A percentile compares a stretch with the other conserved stretches of the same genome.
Conservation (phyloP, 2,329 filamentous ascomycete genomes). For the Ceratocystis smalleyi region DNA sequence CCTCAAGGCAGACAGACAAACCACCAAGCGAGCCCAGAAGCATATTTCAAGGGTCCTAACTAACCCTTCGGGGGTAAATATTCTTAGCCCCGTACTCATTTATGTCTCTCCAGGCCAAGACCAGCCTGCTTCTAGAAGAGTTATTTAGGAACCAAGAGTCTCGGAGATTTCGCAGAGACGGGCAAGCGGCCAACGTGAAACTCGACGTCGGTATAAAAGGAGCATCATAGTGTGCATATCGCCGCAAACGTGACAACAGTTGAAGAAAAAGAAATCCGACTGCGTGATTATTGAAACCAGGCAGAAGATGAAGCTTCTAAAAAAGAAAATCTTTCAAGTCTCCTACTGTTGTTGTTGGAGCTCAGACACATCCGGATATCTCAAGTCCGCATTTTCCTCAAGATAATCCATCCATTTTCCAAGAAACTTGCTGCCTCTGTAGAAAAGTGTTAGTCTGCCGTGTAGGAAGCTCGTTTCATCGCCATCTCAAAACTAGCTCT, state of each 20-base stretch:
- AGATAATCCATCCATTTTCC: slow-evolving; percentile 83
- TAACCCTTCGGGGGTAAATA: not conserved
- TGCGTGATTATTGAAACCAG: not conserved
- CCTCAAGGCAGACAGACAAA: not conserved
- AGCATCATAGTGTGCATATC: not conserved
- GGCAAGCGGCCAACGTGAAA: not conserved
- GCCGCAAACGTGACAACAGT: not conserved
- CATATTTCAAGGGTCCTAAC: not conserved
- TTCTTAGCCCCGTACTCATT: not conserved
- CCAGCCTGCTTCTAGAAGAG: not conserved
- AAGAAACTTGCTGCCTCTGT: slow-evolving; percentile 69
- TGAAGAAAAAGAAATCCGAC: not conserved
- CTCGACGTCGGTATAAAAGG: not conserved
- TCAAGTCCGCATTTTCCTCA: slow-evolving; percentile 75
- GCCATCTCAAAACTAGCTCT: not conserved
- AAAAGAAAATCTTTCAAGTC: not conserved
- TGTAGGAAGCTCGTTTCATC: not conserved
- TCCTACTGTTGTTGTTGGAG: slow-evolving; percentile 19
- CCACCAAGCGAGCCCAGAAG: too few relatives aligned
- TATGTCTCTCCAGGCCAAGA: not conserved
- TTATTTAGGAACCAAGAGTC: not conserved
- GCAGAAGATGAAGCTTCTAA: not conserved
- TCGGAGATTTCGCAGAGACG: slow-evolving; percentile 1
- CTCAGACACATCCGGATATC: slow-evolving; percentile 58
- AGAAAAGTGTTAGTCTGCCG: slow-evolving; percentile 6